Conservation (phyloP, 2,329 filamentous ascomycete species). For the Venturia aucupariae region DNA sequence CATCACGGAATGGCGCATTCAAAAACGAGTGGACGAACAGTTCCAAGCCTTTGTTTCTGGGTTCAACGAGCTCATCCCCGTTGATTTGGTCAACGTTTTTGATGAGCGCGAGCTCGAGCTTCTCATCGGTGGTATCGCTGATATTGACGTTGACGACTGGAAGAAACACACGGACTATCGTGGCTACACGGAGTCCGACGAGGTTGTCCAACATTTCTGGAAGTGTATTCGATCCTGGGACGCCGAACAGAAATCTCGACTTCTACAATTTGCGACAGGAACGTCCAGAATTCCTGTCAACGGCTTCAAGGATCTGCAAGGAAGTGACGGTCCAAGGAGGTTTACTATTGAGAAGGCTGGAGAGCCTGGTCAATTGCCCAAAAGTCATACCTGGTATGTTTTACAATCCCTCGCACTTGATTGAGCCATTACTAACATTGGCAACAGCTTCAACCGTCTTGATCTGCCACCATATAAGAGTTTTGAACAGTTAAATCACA, state of each 20-base stretch:
- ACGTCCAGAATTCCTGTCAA: conserved; percentile 98
- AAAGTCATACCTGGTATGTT: conserved; percentile 93
- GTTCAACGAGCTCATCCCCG: conserved; percentile 94
- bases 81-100: conserved; percentile 95
- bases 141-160: conserved; percentile 99
- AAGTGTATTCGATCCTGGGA: conserved; percentile 95
- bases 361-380: conserved; percentile 80
- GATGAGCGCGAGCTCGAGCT: conserved; percentile 95
- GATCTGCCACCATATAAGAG: conserved; percentile 91
- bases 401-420: conserved; percentile 8
- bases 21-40: conserved; percentile 96
- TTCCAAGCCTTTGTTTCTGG: conserved; percentile 97
- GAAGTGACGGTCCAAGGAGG: conserved; percentile 84
- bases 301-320: conserved; percentile 97
- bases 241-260: conserved; percentile 91
- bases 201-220: conserved; percentile 98
- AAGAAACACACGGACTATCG: conserved; percentile 99
- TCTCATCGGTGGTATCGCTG: conserved; percentile 96
- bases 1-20: conserved; percentile 98
- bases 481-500: conserved; percentile 73
- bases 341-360: conserved; percentile 99
- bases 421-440: conserved; percentile 14
- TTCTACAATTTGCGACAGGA: conserved; percentile 94
- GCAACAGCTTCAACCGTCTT: conserved; percentile 83
- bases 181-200: conserved; percentile 94